Percentiles rank a stretch among this genome's conserved stretches.
Conservation (phyloP, 352 stramenopile species). For the Ophiocytium majus region DNA sequence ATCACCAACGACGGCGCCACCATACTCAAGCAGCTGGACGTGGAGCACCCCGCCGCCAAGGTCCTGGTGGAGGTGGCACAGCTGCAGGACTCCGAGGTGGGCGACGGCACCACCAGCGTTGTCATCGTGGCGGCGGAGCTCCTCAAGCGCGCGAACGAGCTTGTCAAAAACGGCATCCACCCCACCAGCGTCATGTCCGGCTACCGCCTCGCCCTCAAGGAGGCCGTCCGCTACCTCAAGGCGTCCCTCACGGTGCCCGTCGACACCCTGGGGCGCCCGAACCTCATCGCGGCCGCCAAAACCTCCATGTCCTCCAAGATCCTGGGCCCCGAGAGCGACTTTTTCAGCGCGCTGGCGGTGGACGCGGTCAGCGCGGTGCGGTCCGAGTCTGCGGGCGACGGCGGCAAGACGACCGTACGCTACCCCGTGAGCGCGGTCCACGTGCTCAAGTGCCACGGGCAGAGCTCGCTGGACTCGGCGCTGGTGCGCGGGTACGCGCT, state of each 20-base stretch:
- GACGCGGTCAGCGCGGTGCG: slow-evolving; percentile 93
- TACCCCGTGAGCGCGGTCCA: slow-evolving; percentile 98
- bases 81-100: slow-evolving; percentile 89
- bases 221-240: slow-evolving; percentile 98
- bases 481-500: slow-evolving; percentile 93
- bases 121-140: slow-evolving; percentile 98
- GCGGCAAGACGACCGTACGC: slow-evolving; percentile 65
- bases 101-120: slow-evolving; percentile 97
- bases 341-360: slow-evolving; percentile 96
- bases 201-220: slow-evolving; percentile 97
- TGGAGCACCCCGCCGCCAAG: slow-evolving; percentile 98
- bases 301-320: slow-evolving; percentile 99
- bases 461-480: slow-evolving; percentile 71
- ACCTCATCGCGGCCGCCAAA: slow-evolving; percentile 93
- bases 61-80: slow-evolving; percentile 96
- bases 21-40: slow-evolving; percentile 97
- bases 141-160: slow-evolving; percentile 88
- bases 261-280: slow-evolving; percentile 77
- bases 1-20: slow-evolving; percentile 99
- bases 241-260: slow-evolving; percentile 93
- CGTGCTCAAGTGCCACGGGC: slow-evolving; percentile 93
- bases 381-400: slow-evolving; percentile 71
- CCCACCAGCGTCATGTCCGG: slow-evolving; percentile 97
- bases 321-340: slow-evolving; percentile 90
- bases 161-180: slow-evolving; percentile 98